A percentile compares a stretch with the other conserved stretches of the same genome.
Conservation (phyloP, 2,329 filamentous ascomycete genomes). For the Laburnicola sp. region DNA sequence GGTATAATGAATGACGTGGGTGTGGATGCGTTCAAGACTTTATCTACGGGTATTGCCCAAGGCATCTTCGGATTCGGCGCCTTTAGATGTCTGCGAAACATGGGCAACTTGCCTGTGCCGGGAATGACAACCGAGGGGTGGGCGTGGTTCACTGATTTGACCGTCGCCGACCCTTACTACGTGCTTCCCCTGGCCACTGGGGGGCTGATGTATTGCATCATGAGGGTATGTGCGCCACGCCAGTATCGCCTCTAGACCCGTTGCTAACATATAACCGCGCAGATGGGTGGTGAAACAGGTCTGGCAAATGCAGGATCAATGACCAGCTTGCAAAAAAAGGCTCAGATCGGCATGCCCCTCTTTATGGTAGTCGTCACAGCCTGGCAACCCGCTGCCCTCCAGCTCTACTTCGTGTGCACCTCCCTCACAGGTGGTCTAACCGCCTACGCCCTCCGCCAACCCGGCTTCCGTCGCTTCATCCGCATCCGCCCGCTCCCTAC, state of each 20-base stretch:
- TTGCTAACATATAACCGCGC: slow-evolving; percentile 22
- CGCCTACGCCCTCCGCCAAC: slow-evolving; percentile 43
- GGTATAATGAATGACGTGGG: slow-evolving; percentile 59
- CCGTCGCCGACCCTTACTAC: slow-evolving; percentile 74
- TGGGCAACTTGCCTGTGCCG: slow-evolving; percentile 79
- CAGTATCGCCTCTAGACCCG: slow-evolving; percentile 9
- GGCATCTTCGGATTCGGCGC: slow-evolving; percentile 77
- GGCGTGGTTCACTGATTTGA: slow-evolving; percentile 79
- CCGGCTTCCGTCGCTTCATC: slow-evolving; percentile 43
- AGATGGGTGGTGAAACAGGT: slow-evolving; percentile 57
- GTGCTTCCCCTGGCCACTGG: slow-evolving; percentile 69
- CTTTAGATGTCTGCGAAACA: slow-evolving; percentile 75
- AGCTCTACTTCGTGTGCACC: slow-evolving; percentile 63
- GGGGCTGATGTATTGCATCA: slow-evolving; percentile 58
- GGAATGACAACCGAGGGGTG: slow-evolving; percentile 70
- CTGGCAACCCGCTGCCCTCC: slow-evolving; percentile 60
- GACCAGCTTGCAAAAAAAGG: slow-evolving; percentile 43
- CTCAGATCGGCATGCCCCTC: slow-evolving; percentile 56
- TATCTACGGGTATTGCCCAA: slow-evolving; percentile 50
- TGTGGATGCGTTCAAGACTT: slow-evolving; percentile 50
- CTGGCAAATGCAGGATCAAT: slow-evolving; percentile 27
- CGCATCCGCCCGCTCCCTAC: slow-evolving; percentile 38
- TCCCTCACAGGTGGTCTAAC: slow-evolving; percentile 47
- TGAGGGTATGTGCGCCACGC: slow-evolving; percentile 56
- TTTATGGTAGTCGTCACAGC: slow-evolving; percentile 59